Evolutionary conservation across 768 basidiomycete species (phyloP), one percentile per base, ranked within the genome.

Genomic region (Candolleomyces aberdarensis): DNA sequence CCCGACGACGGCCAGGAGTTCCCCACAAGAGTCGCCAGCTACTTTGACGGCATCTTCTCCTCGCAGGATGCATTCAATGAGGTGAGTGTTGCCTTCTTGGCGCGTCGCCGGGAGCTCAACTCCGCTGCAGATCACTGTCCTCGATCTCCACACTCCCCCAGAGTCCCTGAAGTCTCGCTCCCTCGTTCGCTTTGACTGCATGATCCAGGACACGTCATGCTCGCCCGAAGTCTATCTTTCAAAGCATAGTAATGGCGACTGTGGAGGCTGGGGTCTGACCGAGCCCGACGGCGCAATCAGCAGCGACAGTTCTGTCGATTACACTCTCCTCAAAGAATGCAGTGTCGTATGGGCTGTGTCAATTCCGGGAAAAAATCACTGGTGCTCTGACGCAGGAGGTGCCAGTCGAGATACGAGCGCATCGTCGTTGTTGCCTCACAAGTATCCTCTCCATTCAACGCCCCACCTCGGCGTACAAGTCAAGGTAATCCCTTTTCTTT

Each of bases 121-220:
- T 36, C 36, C 36, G 36, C 11, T 6, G 32, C 36, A 36, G 36
- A 36, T 36, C 10, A 51, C 29, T 19, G 41, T 41, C 43, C 50
- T 20, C 63, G 32, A 58, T 36, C 29, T 19, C 56, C 51, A 26
- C 62, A 91, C 86, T 67, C 83, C 87, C 11, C 85, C 85, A 41
- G 76, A 81, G 29, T 73, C 74, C 3, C 80, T 84, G 65, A 68
- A 70, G 10, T 74, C 80, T 61, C 76, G 85, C n/a, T 73, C 84
- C 0, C 79, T 93, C 4, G 88, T 94, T 3, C 78, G 82, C 19
- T 92, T 93, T 70, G 81, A 84, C 36, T 87, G 82, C 26, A 91
- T 93, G 88, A 78, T 93, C 32, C 92, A 94, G 70, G 92, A 93
- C 68, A 92, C 90, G 2, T 90, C 91, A 2, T 69, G 82, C 17